Evolutionary conservation across 768 basidiomycete genomes (phyloP).

Genomic region (Tubosaeta brunneosetosa): DNA sequence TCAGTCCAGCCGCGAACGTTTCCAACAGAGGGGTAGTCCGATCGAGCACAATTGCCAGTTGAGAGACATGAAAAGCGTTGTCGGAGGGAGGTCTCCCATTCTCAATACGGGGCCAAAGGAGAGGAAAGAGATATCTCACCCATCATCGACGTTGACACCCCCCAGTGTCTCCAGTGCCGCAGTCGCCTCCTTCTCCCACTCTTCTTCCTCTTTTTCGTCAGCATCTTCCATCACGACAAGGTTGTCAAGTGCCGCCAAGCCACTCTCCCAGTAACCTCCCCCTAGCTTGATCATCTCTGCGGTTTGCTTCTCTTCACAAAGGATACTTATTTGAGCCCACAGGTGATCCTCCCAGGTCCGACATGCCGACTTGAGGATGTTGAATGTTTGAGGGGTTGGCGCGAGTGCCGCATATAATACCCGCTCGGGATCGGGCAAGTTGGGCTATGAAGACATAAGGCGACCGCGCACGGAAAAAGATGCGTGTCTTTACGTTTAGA

Average conservation of each 20-base stretch:
- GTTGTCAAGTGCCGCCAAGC: slow-evolving; percentile 43
- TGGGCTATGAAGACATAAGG: slow-evolving; percentile 35
- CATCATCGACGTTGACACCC: slow-evolving; percentile 56
- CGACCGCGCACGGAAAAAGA: background rate
- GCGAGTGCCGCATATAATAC: slow-evolving; percentile 82
- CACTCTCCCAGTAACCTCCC: slow-evolving; percentile 80
- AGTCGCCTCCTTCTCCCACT: slow-evolving; percentile 65
- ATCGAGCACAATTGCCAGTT: slow-evolving; percentile 72
- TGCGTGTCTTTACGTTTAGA: slow-evolving; percentile 48
- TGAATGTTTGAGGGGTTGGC: slow-evolving; percentile 63
- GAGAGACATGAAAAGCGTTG: slow-evolving; percentile 78
- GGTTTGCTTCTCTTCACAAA: slow-evolving; percentile 78
- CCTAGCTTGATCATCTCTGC: slow-evolving; percentile 58
- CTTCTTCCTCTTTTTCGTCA: slow-evolving; percentile 43
- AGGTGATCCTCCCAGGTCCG: slow-evolving; percentile 93
- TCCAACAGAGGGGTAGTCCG: slow-evolving; percentile 65
- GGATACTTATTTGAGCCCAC: slow-evolving; percentile 82
- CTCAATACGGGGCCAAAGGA: background rate
- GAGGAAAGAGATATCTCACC: slow-evolving; percentile 38
- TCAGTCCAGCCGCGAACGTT: slow-evolving; percentile 57
- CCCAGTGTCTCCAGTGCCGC: slow-evolving; percentile 54
- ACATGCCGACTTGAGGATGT: slow-evolving; percentile 67
- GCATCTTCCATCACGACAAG: slow-evolving; percentile 24
- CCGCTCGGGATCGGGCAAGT: slow-evolving; percentile 70
- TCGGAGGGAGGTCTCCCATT: slow-evolving; percentile 51